Base-by-base conservation (phyloP, 2,329 filamentous ascomycete species). In the Penicillium olsonii region DNA sequence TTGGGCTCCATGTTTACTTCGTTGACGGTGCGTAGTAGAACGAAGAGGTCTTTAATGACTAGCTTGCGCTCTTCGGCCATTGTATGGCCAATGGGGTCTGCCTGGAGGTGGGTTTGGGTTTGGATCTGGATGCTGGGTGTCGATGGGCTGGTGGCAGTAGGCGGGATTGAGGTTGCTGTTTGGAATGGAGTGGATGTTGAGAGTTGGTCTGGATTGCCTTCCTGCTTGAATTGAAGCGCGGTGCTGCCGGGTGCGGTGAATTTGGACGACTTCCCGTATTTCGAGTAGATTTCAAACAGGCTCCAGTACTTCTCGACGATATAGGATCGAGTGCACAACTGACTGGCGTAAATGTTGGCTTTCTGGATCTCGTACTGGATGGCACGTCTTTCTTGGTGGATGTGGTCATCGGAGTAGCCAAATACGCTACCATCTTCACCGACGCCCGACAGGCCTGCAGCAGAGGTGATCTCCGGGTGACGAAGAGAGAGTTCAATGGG, bases 301-400 rank as follows among this genome's bases (percentile, higher is more conserved):
- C 84, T 85, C 68, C 90, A 90, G 71, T 92, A 95, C 56, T 91
- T 87, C 67, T 95, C 90, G 0, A 95, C 89, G 48, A 92, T 84
- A 66, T 90, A 92, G 0, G 88, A 92, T 19, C 91, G 81, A 0
- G 90, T 95, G 2, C 86, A 85, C 9, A 96, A 76, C 62, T 91
- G 87, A 5, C 87, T 92, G 2, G 86, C 84, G 64, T 92, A 90
- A 33, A 96, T 88, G 67, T 95, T 95, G 6, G 90, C 88, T 67
- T 95, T 95, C 67, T 95, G 90, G 24, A 96, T 94, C 70, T 95
- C 91, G 57, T 86, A 90, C 65, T 94, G 89, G 4, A 91, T 73
- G 5, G 62, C 57, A 10, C 67, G 68, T 22, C 63, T 63, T 42
- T 66, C 60, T 17, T 55, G 59, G 14, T 58, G 33, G 9, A 58